Conservation (phyloP, 75 land plant species). For the Cupressus sempervirens region DNA sequence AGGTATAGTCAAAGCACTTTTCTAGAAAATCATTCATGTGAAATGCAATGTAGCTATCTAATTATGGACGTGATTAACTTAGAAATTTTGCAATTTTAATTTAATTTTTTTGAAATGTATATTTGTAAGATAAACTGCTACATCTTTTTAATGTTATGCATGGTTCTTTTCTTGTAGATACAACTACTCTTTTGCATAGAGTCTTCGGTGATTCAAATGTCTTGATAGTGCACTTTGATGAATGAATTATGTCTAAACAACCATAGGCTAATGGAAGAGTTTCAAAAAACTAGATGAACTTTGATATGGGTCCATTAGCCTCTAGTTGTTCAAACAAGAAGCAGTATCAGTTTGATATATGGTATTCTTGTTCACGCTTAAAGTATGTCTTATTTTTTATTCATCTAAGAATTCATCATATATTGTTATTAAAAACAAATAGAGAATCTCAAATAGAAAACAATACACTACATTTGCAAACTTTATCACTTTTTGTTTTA, state of each 20-base stretch:
- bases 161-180: conserved; percentile 42
- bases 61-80: neutral
- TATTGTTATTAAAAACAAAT: too few relatives aligned
- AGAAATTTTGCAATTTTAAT: neutral
- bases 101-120: neutral
- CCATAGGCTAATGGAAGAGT: neutral
- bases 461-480: too few relatives aligned
- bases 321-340: too few relatives aligned
- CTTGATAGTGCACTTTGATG: conserved; percentile 54
- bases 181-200: conserved; percentile 55
- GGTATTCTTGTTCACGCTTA: too few relatives aligned
- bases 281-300: too few relatives aligned
- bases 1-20: too few relatives aligned
- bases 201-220: conserved; percentile 73
- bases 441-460: too few relatives aligned
- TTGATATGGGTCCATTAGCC: too few relatives aligned
- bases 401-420: too few relatives aligned
- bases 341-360: too few relatives aligned
- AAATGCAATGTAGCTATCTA: neutral
- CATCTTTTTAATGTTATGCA: conserved; percentile 14
- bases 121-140: neutral
- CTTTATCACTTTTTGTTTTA: too few relatives aligned
- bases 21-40: neutral
- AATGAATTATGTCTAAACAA: neutral
- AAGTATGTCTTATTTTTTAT: too few relatives aligned